Percentiles rank a stretch among this genome's conserved stretches.
These are phyloP conservation scores for Globisporangium irregulare DNA, from an alignment of 352 stramenopile species.

Conservation along the genomic window DNA sequence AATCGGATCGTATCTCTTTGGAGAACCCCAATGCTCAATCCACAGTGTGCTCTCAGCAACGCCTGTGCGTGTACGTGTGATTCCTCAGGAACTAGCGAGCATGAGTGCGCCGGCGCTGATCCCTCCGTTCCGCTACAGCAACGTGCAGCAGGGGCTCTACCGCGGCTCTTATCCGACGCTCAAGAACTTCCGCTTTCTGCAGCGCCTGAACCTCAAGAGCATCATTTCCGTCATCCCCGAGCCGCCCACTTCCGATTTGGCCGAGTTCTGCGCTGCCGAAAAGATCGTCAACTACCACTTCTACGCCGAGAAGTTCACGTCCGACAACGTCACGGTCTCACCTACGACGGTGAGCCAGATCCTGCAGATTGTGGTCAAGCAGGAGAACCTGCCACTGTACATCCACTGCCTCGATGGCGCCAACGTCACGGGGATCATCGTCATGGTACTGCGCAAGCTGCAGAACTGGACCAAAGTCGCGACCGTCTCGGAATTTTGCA, in stretches of 20 bases:
- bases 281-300: conserved; percentile 76
- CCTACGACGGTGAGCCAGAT: conserved; percentile 73
- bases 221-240: conserved; percentile 82
- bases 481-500: conserved; percentile 80
- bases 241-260: conserved; percentile 68
- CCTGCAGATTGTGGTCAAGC: conserved; percentile 71
- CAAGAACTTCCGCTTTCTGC: conserved; percentile 85
- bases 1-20: conserved; percentile 2
- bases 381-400: conserved; percentile 79
- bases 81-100: conserved; percentile 1
- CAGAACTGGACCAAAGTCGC: conserved; percentile 88
- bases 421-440: conserved; percentile 85
- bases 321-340: conserved; percentile 82
- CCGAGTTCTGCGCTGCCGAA: conserved; percentile 68
- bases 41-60: not conserved
- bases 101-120: conserved; percentile 69
- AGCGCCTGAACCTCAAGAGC: conserved; percentile 68
- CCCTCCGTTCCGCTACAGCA: conserved; percentile 86
- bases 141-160: conserved; percentile 76
- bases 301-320: conserved; percentile 86
- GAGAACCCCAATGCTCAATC: not conserved
- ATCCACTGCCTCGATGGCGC: conserved; percentile 86
- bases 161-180: conserved; percentile 81
- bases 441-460: conserved; percentile 86
- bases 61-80: not conserved